Percentiles rank a stretch among this genome's conserved stretches.
These are phyloP conservation scores for Gracilaria gracilis DNA, from an alignment of 23 red algal genomes.

Conservation along the genomic window DNA sequence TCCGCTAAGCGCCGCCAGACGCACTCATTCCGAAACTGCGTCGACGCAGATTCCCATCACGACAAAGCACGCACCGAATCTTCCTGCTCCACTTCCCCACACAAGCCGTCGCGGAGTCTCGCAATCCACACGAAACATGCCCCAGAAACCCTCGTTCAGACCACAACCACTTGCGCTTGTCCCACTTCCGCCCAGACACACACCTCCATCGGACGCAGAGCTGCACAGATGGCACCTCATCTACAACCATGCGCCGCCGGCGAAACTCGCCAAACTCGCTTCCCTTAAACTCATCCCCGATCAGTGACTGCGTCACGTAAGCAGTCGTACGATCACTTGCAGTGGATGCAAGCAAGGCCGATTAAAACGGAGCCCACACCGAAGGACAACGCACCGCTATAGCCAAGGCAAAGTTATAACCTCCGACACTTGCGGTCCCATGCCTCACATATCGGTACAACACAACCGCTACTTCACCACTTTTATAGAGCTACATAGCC, in stretches of 20 bases:
- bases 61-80: no score
- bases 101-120: no score
- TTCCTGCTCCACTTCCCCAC: no score
- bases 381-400: background rate
- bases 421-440: background rate
- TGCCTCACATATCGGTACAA: background rate
- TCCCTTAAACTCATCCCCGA: background rate
- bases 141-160: no score
- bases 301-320: no score
- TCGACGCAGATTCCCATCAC: no score
- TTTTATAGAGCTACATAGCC: background rate
- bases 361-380: background rate
- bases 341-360: background rate
- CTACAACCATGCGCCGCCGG: background rate
- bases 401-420: background rate
- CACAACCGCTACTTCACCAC: background rate
- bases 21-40: background rate
- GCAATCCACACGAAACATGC: no score
- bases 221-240: constrained; percentile 9
- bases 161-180: no score
- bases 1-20: background rate
- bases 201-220: background rate
- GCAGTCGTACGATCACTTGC: background rate
- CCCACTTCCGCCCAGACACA: no score
- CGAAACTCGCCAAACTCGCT: background rate